Percentiles rank a stretch among this genome's conserved stretches.
phyloP scores from a whole-genome alignment of 306 rosid genomes.

The Phaseolus lunatus region DNA sequence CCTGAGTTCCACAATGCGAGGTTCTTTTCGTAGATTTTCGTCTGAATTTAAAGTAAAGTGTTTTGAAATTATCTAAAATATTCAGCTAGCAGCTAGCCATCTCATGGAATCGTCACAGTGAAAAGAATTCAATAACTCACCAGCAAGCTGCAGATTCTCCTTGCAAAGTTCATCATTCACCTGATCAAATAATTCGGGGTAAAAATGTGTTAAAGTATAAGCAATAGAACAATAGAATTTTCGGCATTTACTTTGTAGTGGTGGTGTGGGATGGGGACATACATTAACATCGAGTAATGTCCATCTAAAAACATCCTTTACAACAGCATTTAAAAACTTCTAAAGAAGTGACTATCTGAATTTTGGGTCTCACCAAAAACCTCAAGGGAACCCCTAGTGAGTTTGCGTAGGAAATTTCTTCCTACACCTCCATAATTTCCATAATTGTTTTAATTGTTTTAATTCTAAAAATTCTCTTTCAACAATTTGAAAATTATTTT shows the following conservation, averaged over 20 bases:
- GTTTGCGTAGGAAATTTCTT: no score
- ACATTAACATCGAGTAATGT: not conserved
- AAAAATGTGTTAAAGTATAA: not conserved
- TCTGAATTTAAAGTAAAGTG: constrained; percentile 4
- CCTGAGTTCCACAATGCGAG: constrained; percentile 19
- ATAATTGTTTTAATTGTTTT: no score
- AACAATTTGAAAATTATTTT: no score
- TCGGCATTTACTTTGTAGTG: not conserved
- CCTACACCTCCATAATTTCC: no score
- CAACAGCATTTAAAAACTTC: not conserved
- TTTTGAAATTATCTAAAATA: not conserved
- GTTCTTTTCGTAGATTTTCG: constrained; percentile 16
- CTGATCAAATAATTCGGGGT: constrained; percentile 40
- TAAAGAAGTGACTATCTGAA: not conserved
- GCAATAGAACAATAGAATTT: not conserved
- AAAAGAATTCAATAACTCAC: constrained; percentile 16
- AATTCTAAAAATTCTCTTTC: no score
- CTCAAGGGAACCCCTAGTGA: not conserved
- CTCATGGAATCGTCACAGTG: not conserved
- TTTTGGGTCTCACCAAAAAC: constrained; percentile 5
- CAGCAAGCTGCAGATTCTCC: constrained; percentile 19
- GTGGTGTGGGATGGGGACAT: not conserved
- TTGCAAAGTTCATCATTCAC: constrained; percentile 31
- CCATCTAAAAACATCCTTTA: not conserved
- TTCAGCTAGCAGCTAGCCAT: not conserved